Conservation (phyloP, 2,329 filamentous ascomycete species). For the Polytolypa hystricis region DNA sequence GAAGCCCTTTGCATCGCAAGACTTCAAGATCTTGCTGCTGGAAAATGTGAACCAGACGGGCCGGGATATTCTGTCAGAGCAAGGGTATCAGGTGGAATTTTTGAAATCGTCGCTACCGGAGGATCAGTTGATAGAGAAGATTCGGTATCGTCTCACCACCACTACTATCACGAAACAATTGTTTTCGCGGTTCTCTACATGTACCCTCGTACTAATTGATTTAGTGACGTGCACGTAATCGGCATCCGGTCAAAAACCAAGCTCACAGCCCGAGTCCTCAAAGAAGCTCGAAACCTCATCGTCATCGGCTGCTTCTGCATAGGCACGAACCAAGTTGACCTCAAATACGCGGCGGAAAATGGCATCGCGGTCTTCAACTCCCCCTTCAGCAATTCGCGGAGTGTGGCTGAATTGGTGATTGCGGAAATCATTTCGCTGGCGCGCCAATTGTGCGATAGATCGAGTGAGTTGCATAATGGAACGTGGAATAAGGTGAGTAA, state of each 20-base stretch:
- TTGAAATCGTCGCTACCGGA: constrained; percentile 83
- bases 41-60: constrained; percentile 95
- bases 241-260: constrained; percentile 98
- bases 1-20: constrained; percentile 90
- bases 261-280: constrained; percentile 72
- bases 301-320: constrained; percentile 99
- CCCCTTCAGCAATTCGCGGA: constrained; percentile 94
- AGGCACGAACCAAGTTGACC: constrained; percentile 57
- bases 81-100: constrained; percentile 93
- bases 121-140: constrained; percentile 92
- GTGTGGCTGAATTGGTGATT: constrained; percentile 92
- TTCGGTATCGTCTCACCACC: constrained; percentile 46
- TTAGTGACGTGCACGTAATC: constrained; percentile 87
- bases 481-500: constrained; percentile 97
- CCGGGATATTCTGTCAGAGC: constrained; percentile 63
- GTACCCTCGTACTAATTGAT: neutral
- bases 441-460: constrained; percentile 85
- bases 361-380: constrained; percentile 98
- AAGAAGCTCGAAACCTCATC: constrained; percentile 84
- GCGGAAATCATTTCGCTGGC: constrained; percentile 85
- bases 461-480: constrained; percentile 84
- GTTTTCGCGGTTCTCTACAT: neutral
- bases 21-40: constrained; percentile 89
- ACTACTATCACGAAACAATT: neutral
- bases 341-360: constrained; percentile 34